Base-by-base conservation (phyloP, 345 rosid genomes). In the Camelina hispida region DNA sequence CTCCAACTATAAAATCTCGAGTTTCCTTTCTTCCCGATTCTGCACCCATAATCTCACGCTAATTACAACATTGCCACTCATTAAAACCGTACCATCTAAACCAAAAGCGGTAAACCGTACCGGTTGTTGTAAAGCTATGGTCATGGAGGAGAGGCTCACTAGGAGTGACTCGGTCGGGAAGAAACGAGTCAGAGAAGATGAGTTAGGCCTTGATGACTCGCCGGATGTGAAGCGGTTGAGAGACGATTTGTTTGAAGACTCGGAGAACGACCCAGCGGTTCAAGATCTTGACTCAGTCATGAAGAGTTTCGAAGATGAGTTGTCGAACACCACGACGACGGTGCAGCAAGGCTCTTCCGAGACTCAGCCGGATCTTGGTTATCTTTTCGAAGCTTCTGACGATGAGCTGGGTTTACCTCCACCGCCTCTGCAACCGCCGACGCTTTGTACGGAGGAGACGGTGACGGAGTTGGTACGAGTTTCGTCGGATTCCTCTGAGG, bases 381-480 rank as follows among this genome's bases (percentile, higher is more conserved):
- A 84, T 55, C 90, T 91, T 14, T 72, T 87, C 5, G 93, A 89
- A 48, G 96, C 97, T 28, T 89, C 98, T 8, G 97, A 88, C 46
- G 92, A 93, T 11, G 96, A 93, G 82, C 87, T 93, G 1, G 96
- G 97, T 12, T 78, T 93, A 51, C 96, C 93, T 35, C 91, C 97
- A 23, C 58, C 80, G 2, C 34, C 76, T 9, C 81, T 68, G 4
- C 71, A 2, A 11, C 30, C 12, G 2, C 14, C 35, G 15, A 71
- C 12, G 80, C 7, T 56, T 50, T 8, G 3, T 68, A 77, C 16
- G 25, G 22, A 10, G 9, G 84, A 66, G 42, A 65, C 76, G 22
- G 78, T 47, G 15, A 25, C 72, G 47, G 84, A 71, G 22, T 32
- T 76, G 52, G 76, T 78, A 64, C 74, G 70, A 12, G 66, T 46